Base-by-base conservation (phyloP, 73 alveolate species). In the Paramecium pentaurelia region DNA sequence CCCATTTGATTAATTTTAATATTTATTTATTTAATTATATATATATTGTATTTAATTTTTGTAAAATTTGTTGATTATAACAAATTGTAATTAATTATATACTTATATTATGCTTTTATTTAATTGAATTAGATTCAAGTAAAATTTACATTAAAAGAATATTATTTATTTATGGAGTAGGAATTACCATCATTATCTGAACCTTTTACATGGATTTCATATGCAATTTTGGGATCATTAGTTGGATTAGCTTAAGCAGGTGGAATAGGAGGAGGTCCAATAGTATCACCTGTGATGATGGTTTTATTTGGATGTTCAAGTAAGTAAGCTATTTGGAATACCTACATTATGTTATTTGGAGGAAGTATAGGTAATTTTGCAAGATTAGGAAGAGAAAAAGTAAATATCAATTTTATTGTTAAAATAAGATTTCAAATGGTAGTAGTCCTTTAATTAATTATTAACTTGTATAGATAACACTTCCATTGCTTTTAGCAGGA, bases 181-280 rank as follows among this genome's bases (percentile, higher is more conserved):
- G 37, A 71, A 10, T 16, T 71, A n/a, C 86, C 86, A 11, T 71
- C 86, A 12, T 16, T 71, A 36, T 34, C 60, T 34, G 86, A 71
- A 20, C 90, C 90, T 1, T 27, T 77, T 27, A 77, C 90, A 4
- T 77, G 90, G 90, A 16, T 77, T 0, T 30, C 45, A 25, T 77
- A 44, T 44, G 71, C 47, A 18, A 77, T 77, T 10, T 40, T 77
- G 25, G 90, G 90, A 18, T 38, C 45, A 18, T 40, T 77, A 22
- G 90, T 77, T 9, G 90, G 90, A 12, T 44, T 77, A 11, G 45
- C 90, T 28, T 44, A 77, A 77, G 90, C 90, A 9, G 90, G 90
- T 37, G 90, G 90, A 22, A 77, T 77, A 40, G 90, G 90, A 5
- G 90, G 90, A 38, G 90, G 90, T 27, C 90, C 90, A 3, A 77